Percentiles rank a stretch among this genome's conserved stretches.
These are phyloP conservation scores for Trichophyton mentagrophytes DNA, from an alignment of 2,329 filamentous ascomycete species.

Conservation along the genomic window DNA sequence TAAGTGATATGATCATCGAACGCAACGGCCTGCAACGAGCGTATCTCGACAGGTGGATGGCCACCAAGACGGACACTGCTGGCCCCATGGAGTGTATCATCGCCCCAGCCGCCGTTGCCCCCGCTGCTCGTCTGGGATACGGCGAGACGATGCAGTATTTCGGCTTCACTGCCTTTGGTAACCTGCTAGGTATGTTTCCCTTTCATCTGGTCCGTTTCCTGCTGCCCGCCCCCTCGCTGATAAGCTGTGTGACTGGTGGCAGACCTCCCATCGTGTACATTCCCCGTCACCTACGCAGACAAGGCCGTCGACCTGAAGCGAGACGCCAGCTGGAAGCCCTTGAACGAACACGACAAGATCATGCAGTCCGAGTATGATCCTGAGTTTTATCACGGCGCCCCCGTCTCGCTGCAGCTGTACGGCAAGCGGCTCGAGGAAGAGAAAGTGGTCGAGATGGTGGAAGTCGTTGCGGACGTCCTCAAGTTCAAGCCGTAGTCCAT, in stretches of 20 bases:
- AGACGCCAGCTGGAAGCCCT: constrained; percentile 20
- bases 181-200: constrained; percentile 18
- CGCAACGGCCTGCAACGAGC: constrained; percentile 17
- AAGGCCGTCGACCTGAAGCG: constrained; percentile 14
- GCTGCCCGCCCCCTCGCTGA: neutral
- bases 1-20: constrained; percentile 19
- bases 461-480: constrained; percentile 22
- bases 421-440: constrained; percentile 21
- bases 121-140: constrained; percentile 15
- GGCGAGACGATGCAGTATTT: constrained; percentile 18
- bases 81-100: constrained; percentile 15
- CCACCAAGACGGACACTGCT: constrained; percentile 10
- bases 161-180: constrained; percentile 19
- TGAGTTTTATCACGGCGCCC: constrained; percentile 22
- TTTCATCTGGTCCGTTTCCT: neutral
- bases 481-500: constrained; percentile 5
- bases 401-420: constrained; percentile 20
- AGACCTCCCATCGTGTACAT: constrained; percentile 19
- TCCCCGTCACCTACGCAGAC: constrained; percentile 14
- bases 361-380: constrained; percentile 20
- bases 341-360: constrained; percentile 18
- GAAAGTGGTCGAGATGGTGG: constrained; percentile 27
- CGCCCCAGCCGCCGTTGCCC: constrained; percentile 11
- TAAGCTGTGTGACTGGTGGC: neutral
- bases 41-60: constrained; percentile 16